These are phyloP conservation scores for Rosa hybrid DNA, from an alignment of 331 rosid genomes.

Conservation along the genomic window DNA sequence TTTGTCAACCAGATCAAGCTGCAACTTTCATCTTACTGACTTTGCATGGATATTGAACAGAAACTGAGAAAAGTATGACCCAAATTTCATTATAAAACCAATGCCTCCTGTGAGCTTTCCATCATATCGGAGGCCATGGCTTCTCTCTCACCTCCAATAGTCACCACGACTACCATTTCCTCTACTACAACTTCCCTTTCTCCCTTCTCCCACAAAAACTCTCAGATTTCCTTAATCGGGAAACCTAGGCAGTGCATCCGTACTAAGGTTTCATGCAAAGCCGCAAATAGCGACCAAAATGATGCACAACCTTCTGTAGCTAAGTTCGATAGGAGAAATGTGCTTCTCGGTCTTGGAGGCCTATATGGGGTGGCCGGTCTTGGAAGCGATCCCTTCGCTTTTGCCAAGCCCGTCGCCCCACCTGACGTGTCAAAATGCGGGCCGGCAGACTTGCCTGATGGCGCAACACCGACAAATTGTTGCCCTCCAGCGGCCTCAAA, in stretches of 20 bases:
- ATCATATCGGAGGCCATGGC: conserved; percentile 40
- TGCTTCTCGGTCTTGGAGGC: conserved; percentile 76
- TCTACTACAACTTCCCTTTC: conserved; percentile 13
- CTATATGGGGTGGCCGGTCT: conserved; percentile 51
- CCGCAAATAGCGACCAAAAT: conserved; percentile 27
- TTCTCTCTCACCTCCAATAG: conserved; percentile 27
- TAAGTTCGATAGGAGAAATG: conserved; percentile 52
- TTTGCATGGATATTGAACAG: not conserved
- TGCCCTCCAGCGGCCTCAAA: conserved; percentile 57
- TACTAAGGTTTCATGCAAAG: conserved; percentile 39
- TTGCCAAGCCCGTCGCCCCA: conserved; percentile 56
- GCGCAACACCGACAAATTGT: conserved; percentile 38
- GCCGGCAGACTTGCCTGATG: conserved; percentile 49
- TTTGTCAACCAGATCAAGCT: conserved; percentile 6
- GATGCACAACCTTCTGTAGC: not conserved
- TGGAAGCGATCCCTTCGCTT: conserved; percentile 39
- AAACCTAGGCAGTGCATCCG: conserved; percentile 16
- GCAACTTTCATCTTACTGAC: conserved; percentile 3
- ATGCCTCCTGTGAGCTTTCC: not conserved
- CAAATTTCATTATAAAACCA: conserved; percentile 37
- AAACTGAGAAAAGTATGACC: not conserved
- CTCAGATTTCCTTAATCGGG: not conserved
- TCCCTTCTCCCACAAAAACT: conserved; percentile 11
- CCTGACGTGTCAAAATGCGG: conserved; percentile 60
- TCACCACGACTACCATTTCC: conserved; percentile 16